Conservation (phyloP, 1,139 yeast species). For the Candida glucosophila region DNA sequence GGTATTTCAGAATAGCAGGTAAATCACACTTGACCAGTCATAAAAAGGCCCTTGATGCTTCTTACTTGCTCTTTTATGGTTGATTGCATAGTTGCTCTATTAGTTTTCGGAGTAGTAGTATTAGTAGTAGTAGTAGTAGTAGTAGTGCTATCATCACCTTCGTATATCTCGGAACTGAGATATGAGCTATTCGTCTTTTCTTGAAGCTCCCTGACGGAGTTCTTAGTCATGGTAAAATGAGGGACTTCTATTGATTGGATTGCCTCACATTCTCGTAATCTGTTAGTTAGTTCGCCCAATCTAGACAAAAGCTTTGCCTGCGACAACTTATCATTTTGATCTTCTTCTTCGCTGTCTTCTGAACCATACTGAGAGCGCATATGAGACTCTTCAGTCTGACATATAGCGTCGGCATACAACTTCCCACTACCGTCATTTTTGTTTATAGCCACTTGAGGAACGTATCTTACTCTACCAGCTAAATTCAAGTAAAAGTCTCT, state of each 20-base stretch:
- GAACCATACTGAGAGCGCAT: constrained; percentile 6
- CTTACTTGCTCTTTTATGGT: constrained; percentile 33
- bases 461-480: constrained; percentile 27
- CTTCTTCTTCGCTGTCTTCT: constrained; percentile 9
- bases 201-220: constrained; percentile 28
- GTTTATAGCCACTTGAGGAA: constrained; percentile 33
- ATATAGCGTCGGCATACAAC: constrained; percentile 29
- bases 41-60: constrained; percentile 34
- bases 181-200: constrained; percentile 27
- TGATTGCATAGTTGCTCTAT: constrained; percentile 11
- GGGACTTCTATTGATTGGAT: constrained; percentile 26
- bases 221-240: constrained; percentile 22
- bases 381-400: constrained; percentile 27
- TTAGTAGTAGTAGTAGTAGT: background rate
- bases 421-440: constrained; percentile 20
- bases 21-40: constrained; percentile 30
- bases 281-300: constrained; percentile 15
- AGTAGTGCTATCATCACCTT: constrained; percentile 4
- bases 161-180: constrained; percentile 15
- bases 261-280: constrained; percentile 19
- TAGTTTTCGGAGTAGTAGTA: constrained; percentile 4
- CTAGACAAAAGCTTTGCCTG: constrained; percentile 17
- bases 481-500: constrained; percentile 30
- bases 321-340: constrained; percentile 18
- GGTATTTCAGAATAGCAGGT: too few species aligned